A percentile compares a stretch with the other conserved stretches of the same genome.
Conservation (phyloP, 1,284 basidiomycete species). For the Ceratobasidium sp. region DNA sequence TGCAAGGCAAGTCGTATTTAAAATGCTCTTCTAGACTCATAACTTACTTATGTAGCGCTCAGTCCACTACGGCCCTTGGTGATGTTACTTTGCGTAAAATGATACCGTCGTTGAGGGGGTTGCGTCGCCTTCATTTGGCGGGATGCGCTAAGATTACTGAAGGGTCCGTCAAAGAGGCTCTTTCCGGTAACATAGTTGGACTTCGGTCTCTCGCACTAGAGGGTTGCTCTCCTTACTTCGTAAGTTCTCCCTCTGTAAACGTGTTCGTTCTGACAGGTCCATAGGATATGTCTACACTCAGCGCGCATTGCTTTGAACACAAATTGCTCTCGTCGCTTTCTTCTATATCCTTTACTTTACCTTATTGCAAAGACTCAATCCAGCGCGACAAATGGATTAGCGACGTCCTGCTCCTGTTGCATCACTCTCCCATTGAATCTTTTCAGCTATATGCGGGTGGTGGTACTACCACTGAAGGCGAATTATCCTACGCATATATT, state of each 20-base stretch:
- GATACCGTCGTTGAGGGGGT: not conserved
- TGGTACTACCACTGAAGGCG: constrained; percentile 11
- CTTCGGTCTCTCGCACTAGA: constrained; percentile 31
- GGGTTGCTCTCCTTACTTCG: constrained; percentile 28
- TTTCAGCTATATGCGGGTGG: constrained; percentile 42
- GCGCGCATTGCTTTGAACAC: not conserved
- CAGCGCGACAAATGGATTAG: constrained; percentile 19
- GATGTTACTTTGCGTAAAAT: constrained; percentile 1
- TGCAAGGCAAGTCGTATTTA: constrained; percentile 20
- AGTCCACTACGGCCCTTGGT: constrained; percentile 18
- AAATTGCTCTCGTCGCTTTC: not conserved
- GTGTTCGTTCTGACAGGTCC: not conserved
- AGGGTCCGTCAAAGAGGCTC: not conserved
- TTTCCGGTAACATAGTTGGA: constrained; percentile 7
- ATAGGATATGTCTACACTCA: constrained; percentile 22
- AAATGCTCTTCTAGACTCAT: not conserved
- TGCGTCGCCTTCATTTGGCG: constrained; percentile 33
- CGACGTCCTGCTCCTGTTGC: not conserved
- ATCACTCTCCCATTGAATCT: constrained; percentile 25
- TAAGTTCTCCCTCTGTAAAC: not conserved
- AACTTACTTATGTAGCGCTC: not conserved
- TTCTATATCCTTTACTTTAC: constrained; percentile 29
- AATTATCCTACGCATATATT: not conserved
- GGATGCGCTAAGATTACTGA: constrained; percentile 35
- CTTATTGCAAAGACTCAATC: not conserved